A percentile compares a stretch with the other conserved stretches of the same genome.
Evolutionary conservation across 2,329 filamentous ascomycete species (phyloP).

Genomic region (Huntiella savannae): DNA sequence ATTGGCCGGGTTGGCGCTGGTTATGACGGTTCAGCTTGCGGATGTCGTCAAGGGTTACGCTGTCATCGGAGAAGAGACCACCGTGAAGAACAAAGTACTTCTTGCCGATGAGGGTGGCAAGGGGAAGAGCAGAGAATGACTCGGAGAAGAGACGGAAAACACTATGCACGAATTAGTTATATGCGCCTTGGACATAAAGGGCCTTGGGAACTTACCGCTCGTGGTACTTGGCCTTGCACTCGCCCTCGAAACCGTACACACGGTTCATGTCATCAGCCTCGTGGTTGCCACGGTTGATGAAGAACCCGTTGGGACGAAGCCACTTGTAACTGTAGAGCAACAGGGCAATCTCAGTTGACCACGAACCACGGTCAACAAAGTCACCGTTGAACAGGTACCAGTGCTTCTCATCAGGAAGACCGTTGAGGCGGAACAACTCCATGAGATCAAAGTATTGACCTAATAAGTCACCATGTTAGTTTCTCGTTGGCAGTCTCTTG

Average conservation of each 20-base stretch:
- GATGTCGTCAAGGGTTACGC: slow-evolving; percentile 78
- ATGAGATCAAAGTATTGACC: slow-evolving; percentile 95
- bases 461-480: slow-evolving; percentile 20
- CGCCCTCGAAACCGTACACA: slow-evolving; percentile 94
- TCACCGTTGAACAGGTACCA: slow-evolving; percentile 97
- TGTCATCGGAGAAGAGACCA: slow-evolving; percentile 90
- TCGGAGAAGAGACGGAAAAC: slow-evolving; percentile 97
- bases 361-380: slow-evolving; percentile 92
- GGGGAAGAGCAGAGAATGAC: slow-evolving; percentile 81
- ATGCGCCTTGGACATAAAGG: no score
- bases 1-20: slow-evolving; percentile 81
- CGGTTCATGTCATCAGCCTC: slow-evolving; percentile 99
- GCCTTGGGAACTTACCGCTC: slow-evolving; percentile 33
- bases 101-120: slow-evolving; percentile 77
- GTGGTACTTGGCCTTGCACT: slow-evolving; percentile 96
- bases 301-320: slow-evolving; percentile 72
- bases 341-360: slow-evolving; percentile 93
- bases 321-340: slow-evolving; percentile 94
- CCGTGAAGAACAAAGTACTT: slow-evolving; percentile 90
- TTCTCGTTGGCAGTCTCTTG: neutral
- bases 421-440: slow-evolving; percentile 87
- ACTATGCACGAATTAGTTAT: slow-evolving; percentile 19
- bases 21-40: slow-evolving; percentile 78
- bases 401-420: slow-evolving; percentile 65
- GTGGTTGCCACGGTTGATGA: slow-evolving; percentile 94